Base-by-base conservation (phyloP, 768 basidiomycete genomes). In the Pleurotus eryngii region DNA sequence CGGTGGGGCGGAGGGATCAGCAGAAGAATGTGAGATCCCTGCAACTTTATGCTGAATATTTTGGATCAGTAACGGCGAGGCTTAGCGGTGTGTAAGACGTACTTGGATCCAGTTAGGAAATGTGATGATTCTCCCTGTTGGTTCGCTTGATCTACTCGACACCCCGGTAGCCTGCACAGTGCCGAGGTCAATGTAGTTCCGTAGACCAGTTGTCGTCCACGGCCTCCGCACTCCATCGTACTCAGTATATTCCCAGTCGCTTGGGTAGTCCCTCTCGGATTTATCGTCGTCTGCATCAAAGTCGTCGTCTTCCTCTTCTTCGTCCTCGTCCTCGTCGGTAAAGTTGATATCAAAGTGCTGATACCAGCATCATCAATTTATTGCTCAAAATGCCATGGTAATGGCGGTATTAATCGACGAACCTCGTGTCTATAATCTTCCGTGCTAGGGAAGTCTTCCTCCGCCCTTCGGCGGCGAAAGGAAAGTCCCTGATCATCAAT, bases 401-500 rank as follows among this genome's bases (percentile, higher is more conserved):
- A n/a, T 45, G 9, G n/a, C 3, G 14, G n/a, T 3, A 45, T 17
- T 7, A 15, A 22, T 7, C 0, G n/a, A 45, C 42, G n/a, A 45
- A 45, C 42, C 42, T 45, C 42, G 11, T 45, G 42, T 45, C 42
- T 45, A 22, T 45, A 45, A 8, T 51, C 20, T 27, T 49, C 38
- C 12, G 5, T 30, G 20, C 3, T 17, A 4, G 56, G 56, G 27
- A 57, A 57, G 37, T 57, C 56, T 5, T 53, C 46, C 11, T 26
- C 26, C 17, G 26, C 46, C 15, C 56, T 46, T 17, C 49, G 17
- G n/a, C 27, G 30, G 12, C 56, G 46, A 6, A 62, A 50, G 55
- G 56, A 57, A 12, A 62, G 51, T 3, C 61, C 61, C 9, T 30
- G n/a, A 1, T 62, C 61, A 5, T 24, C 14, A 3, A 62, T 57